Evolutionary conservation across 306 rosid species (phyloP), one percentile per base, ranked within the genome.

Genomic region (Sesbania bispinosa): DNA sequence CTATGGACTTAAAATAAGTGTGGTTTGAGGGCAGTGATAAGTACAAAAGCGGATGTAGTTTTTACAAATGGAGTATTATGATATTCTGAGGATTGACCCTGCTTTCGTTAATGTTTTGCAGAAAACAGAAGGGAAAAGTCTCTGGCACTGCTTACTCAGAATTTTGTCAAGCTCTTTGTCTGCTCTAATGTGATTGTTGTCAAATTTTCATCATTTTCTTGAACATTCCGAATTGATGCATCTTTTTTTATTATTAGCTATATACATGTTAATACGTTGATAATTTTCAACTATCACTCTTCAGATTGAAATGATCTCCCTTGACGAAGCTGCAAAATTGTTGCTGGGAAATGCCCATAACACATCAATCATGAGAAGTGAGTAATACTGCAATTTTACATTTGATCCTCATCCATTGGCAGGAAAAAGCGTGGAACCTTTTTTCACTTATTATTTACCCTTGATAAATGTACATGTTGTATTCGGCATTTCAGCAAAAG

Each of bases 131-230:
- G 90, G 84, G 94, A 92, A 78, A 92, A 87, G 46, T 92, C 96
- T 16, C 60, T 92, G 53, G 84, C 96, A 2, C 83, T 89, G 53
- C 90, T 92, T 52, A 87, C 97, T 15, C 92, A 85, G 79, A 92
- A 87, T 81, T 89, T 92, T 81, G 85, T 92, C 70, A 92, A 92
- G 89, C 94, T 92, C 77, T 92, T 92, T 64, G 62, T 92, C 62
- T 89, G 92, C 82, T 81, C 90, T 20, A 83, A 73, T 20, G 97
- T 89, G 61, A 87, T 96, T 72, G 20, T 52, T 55, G 3, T 39
- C 30, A 2, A 16, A 19, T 61, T 69, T 9, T 27, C 45, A 1
- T 47, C n/a, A n/a, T n/a, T n/a, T n/a, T n/a, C n/a, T 3, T 52
- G 3, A 5, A 29, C 6, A 39, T 7, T 70, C 19, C 11, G n/a